Conservation (phyloP, 805 yeast species). For the Metschnikowia chrysomelidarum region DNA sequence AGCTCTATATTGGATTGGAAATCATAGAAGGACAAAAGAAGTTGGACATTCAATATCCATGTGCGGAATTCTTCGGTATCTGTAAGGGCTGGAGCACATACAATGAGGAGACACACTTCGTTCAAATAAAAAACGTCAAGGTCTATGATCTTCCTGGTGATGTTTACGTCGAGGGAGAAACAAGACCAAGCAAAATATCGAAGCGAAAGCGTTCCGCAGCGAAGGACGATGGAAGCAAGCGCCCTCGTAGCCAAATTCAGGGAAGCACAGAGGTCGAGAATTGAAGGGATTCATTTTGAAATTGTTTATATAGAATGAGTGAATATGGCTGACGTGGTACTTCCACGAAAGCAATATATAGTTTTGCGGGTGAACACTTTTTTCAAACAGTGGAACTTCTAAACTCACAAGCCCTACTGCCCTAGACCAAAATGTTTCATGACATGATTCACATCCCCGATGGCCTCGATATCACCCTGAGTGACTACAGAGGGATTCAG, state of each 20-base stretch:
- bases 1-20: slow-evolving; percentile 76
- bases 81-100: slow-evolving; percentile 74
- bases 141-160: slow-evolving; percentile 78
- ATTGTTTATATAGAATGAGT: no score
- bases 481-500: slow-evolving; percentile 82
- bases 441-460: slow-evolving; percentile 77
- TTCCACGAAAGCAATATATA: no score
- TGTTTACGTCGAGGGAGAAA: slow-evolving; percentile 74
- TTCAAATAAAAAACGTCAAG: slow-evolving; percentile 61
- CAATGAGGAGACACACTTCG: slow-evolving; percentile 55
- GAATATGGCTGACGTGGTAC: no score
- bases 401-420: slow-evolving; percentile 19
- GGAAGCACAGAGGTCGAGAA: not conserved
- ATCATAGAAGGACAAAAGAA: slow-evolving; percentile 56
- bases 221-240: slow-evolving; percentile 10
- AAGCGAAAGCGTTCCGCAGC: slow-evolving; percentile 22
- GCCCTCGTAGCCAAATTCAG: slow-evolving; percentile 1
- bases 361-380: no score
- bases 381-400: no score
- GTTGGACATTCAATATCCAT: slow-evolving; percentile 84
- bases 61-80: slow-evolving; percentile 80
- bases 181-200: slow-evolving; percentile 58
- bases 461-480: slow-evolving; percentile 82
- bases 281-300: not conserved
- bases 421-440: slow-evolving; percentile 76